Conservation (phyloP, 371 early-diverging fungal genomes). For the Batkoa obscura region DNA sequence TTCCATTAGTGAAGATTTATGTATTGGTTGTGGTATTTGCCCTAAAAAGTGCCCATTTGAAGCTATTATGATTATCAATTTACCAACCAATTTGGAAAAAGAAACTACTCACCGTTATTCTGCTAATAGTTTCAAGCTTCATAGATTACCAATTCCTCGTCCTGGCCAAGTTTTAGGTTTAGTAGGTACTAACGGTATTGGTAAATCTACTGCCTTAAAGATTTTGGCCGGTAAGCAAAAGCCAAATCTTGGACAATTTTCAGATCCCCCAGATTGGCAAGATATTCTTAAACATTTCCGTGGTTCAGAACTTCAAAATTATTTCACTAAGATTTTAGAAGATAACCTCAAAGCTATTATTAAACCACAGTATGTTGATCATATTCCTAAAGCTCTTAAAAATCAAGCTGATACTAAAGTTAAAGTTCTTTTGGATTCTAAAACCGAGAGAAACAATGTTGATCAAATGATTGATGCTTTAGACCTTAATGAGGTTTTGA, state of each 20-base stretch:
- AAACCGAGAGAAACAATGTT: conserved; percentile 51
- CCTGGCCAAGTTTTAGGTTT: conserved; percentile 97
- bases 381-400: conserved; percentile 73
- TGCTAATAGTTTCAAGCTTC: conserved; percentile 98
- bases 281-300: conserved; percentile 94
- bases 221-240: conserved; percentile 93
- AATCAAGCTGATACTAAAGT: conserved; percentile 39
- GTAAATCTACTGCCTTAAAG: conserved; percentile 94
- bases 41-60: conserved; percentile 98
- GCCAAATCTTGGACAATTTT: conserved; percentile 92
- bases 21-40: conserved; percentile 99
- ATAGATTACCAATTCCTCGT: conserved; percentile 94
- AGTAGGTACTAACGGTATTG: conserved; percentile 99
- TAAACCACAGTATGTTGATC: conserved; percentile 98
- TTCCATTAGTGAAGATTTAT: conserved; percentile 90
- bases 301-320: conserved; percentile 98
- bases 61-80: conserved; percentile 96
- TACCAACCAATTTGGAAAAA: conserved; percentile 93
- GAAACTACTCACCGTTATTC: conserved; percentile 97
- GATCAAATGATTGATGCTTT: conserved; percentile 54
- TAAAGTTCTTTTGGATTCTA: conserved; percentile 47
- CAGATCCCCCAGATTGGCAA: conserved; percentile 89
- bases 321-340: conserved; percentile 96
- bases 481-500: conserved; percentile 71
- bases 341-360: conserved; percentile 86